Conservation (phyloP, 768 basidiomycete species). For the Russula griseocarnosa region DNA sequence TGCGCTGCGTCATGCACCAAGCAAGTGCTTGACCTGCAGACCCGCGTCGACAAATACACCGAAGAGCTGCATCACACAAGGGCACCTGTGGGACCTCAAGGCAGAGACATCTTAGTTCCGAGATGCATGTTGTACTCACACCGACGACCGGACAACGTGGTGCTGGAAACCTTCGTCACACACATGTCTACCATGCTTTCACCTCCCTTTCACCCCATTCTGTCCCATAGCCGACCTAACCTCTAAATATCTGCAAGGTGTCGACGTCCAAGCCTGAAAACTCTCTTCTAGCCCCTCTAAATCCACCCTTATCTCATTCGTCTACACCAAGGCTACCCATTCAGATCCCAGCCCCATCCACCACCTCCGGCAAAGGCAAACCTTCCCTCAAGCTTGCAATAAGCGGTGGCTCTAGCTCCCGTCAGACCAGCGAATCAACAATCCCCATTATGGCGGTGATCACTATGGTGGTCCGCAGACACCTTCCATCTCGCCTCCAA, state of each 20-base stretch:
- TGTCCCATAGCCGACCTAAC: conserved; percentile 36
- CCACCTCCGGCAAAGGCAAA: conserved; percentile 24
- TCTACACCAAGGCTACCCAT: conserved; percentile 34
- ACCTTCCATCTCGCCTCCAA: conserved; percentile 23
- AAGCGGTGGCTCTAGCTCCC: conserved; percentile 9
- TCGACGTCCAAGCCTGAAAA: conserved; percentile 28
- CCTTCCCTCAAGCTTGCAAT: conserved; percentile 29
- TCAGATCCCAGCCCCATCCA: conserved; percentile 32
- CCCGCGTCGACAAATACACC: no score
- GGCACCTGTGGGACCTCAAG: no score
- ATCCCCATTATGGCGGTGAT: conserved; percentile 22
- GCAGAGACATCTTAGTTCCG: no score
- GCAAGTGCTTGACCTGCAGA: no score
- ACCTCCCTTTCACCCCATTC: conserved; percentile 40
- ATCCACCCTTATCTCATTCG: conserved; percentile 29
- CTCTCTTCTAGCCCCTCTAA: conserved; percentile 24
- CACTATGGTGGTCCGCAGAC: conserved; percentile 29
- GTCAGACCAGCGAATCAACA: conserved; percentile 2
- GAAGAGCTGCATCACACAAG: no score
- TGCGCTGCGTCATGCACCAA: no score
- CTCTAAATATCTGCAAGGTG: conserved; percentile 43
- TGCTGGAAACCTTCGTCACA: no score
- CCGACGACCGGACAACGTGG: no score
- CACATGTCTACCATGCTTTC: no score
- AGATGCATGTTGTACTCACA: no score